Base-by-base conservation (phyloP, 805 yeast species). In the Debaryomyces tyrocola region DNA sequence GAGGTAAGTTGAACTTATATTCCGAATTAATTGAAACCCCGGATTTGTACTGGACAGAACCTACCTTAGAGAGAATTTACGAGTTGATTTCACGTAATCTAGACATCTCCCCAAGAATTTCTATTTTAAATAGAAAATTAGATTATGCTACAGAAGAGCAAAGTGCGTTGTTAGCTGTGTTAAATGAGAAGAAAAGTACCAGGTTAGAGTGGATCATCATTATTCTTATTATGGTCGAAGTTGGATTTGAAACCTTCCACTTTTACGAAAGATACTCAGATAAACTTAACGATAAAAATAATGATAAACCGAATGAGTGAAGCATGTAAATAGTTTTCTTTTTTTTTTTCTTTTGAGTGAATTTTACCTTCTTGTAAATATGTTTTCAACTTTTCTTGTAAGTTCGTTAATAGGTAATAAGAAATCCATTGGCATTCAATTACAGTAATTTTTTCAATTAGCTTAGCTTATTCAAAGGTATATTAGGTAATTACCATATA, bases 61-160 rank as follows among this genome's bases (percentile, higher is more conserved):
- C 97, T 1, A 81, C 82, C 29, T 70, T 91, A 44, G 97, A 91
- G 59, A 75, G 76, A 44, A 81, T 90, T 8, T 91, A 89, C 63
- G 79, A 83, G 41, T 75, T 80, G 15, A 82, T 89, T 6, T 85
- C 95, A 0, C 78, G 78, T 40, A 80, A 79, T 18, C 70, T 91
- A 46, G 97, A 91, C 57, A 82, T 91, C 27, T 74, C 77, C 27
- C 87, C 92, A 5, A 73, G 97, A 50, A 87, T 90, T 40, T 74
- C 81, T 27, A 89, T 90, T 31, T 69, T 91, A 60, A 91, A 91
- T 63, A 77, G 90, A 44, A 90, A 90, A 62, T 69, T 91, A 48
- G 97, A 91, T 63, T 91, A 91, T 65, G 90, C 95, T 1, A 84
- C 95, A 0, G 97, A 91, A 50, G 96, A 90, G 60, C 86, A 89